A percentile compares a stretch with the other conserved stretches of the same genome.
phyloP scores from a whole-genome alignment of 768 basidiomycete genomes.

The Leucocoprinus leucothites region DNA sequence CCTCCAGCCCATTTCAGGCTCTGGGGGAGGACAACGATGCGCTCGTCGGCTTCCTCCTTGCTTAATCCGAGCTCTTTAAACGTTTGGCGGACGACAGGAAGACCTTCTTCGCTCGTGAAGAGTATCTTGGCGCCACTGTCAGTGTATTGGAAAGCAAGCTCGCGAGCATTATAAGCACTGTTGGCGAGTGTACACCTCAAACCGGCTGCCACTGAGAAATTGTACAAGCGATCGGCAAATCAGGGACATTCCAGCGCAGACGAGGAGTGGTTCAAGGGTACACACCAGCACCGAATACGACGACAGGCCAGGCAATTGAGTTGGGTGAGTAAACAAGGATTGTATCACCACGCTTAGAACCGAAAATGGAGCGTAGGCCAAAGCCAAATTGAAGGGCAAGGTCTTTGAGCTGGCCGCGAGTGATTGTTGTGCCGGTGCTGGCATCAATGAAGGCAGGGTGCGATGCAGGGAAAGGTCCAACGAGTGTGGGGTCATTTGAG shows the following conservation, averaged over 20 bases:
- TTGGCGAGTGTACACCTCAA: slow-evolving; percentile 72
- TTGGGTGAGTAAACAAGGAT: slow-evolving; percentile 71
- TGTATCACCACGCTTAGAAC: slow-evolving; percentile 48
- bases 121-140: slow-evolving; percentile 65
- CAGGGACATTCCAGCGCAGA: too few relatives aligned
- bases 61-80: slow-evolving; percentile 48
- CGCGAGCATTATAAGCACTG: slow-evolving; percentile 61
- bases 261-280: neutral
- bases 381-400: slow-evolving; percentile 55
- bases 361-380: slow-evolving; percentile 43
- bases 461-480: slow-evolving; percentile 30
- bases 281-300: slow-evolving; percentile 43
- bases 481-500: slow-evolving; percentile 18
- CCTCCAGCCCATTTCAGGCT: slow-evolving; percentile 45
- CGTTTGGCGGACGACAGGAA: slow-evolving; percentile 54
- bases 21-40: slow-evolving; percentile 57
- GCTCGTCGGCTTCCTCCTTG: slow-evolving; percentile 42
- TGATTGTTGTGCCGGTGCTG: slow-evolving; percentile 48
- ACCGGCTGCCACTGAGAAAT: slow-evolving; percentile 54
- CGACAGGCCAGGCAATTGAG: slow-evolving; percentile 49
- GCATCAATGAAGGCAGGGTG: slow-evolving; percentile 67
- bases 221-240: neutral
- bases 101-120: slow-evolving; percentile 60
- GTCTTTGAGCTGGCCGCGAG: slow-evolving; percentile 50
- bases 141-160: slow-evolving; percentile 68